Percentiles rank a stretch among this genome's conserved stretches.
phyloP scores from a whole-genome alignment of 2,329 filamentous ascomycete species.

The Fusarium sp. region DNA sequence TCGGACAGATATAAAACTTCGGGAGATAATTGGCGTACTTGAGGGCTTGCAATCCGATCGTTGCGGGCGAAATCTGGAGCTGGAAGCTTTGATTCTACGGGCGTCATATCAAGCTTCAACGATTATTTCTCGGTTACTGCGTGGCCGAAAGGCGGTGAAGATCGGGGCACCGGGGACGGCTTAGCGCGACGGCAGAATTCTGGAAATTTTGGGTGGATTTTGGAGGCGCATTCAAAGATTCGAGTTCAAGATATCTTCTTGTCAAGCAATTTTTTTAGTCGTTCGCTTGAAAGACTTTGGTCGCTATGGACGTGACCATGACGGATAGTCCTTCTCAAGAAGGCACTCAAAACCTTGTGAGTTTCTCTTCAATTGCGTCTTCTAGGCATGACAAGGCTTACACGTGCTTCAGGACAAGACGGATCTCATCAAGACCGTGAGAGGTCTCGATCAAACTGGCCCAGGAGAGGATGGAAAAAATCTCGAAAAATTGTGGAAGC shows the following conservation, averaged over 20 bases:
- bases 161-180: conserved; percentile 31
- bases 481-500: conserved; percentile 62
- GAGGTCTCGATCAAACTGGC: conserved; percentile 66
- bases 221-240: conserved; percentile 38
- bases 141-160: conserved; percentile 60
- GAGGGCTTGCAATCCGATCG: conserved; percentile 36
- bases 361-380: conserved; percentile 10
- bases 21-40: conserved; percentile 41
- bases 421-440: conserved; percentile 64
- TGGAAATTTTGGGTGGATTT: conserved; percentile 55
- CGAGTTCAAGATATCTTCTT: conserved; percentile 27
- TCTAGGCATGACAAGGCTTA: conserved; percentile 31
- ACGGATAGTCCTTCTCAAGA: conserved; percentile 15
- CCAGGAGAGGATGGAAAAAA: conserved; percentile 59
- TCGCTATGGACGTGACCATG: conserved; percentile 40
- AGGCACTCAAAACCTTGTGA: conserved; percentile 22
- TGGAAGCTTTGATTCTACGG: conserved; percentile 41
- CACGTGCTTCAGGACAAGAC: conserved; percentile 44
- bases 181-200: conserved; percentile 58
- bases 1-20: background rate
- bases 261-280: conserved; percentile 18
- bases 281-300: conserved; percentile 6
- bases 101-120: conserved; percentile 53
- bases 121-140: conserved; percentile 53
- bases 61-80: conserved; percentile 42